Evolutionary conservation across 2,329 filamentous ascomycete species (phyloP).

Genomic region (Epichloe sp.): DNA sequence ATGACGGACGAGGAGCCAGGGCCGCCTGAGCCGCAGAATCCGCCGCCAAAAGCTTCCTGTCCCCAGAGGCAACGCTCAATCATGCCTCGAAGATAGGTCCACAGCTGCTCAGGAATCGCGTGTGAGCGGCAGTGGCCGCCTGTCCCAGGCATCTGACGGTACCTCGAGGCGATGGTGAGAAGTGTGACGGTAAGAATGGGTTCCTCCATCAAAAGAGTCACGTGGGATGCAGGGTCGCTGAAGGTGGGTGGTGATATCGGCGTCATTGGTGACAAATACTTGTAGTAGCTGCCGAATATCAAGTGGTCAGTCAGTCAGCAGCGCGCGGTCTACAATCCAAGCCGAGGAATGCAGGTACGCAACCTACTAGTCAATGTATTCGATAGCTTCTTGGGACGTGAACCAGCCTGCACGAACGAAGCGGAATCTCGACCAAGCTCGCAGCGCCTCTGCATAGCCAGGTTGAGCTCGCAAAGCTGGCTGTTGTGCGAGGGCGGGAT

Average conservation of each 20-base stretch:
- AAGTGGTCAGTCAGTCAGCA: neutral
- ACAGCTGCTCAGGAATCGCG: slow-evolving; percentile 88
- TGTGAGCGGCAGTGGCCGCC: slow-evolving; percentile 75
- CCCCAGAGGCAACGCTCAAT: slow-evolving; percentile 92
- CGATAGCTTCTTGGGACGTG: slow-evolving; percentile 81
- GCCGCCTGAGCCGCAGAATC: slow-evolving; percentile 63
- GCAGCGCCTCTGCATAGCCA: slow-evolving; percentile 57
- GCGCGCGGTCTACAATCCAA: neutral
- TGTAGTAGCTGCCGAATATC: slow-evolving; percentile 58
- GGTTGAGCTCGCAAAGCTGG: slow-evolving; percentile 33
- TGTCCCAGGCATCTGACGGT: slow-evolving; percentile 66
- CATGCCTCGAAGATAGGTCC: slow-evolving; percentile 89
- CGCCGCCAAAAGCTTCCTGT: slow-evolving; percentile 87
- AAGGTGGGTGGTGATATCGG: slow-evolving; percentile 91
- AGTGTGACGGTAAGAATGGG: slow-evolving; percentile 87
- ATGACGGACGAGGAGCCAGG: slow-evolving; percentile 21
- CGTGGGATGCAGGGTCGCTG: slow-evolving; percentile 65
- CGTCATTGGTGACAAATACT: slow-evolving; percentile 79
- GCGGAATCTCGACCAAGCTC: slow-evolving; percentile 81
- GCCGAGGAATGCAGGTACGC: neutral
- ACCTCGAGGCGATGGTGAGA: slow-evolving; percentile 80
- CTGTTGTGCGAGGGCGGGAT: slow-evolving; percentile 31
- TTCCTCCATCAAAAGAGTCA: slow-evolving; percentile 73
- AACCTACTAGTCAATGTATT: slow-evolving; percentile 79
- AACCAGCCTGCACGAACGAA: slow-evolving; percentile 98